A percentile compares a stretch with the other conserved stretches of the same genome.
Evolutionary conservation across 805 yeast species (phyloP).

Genomic region (Saccharomyces eubayanus): DNA sequence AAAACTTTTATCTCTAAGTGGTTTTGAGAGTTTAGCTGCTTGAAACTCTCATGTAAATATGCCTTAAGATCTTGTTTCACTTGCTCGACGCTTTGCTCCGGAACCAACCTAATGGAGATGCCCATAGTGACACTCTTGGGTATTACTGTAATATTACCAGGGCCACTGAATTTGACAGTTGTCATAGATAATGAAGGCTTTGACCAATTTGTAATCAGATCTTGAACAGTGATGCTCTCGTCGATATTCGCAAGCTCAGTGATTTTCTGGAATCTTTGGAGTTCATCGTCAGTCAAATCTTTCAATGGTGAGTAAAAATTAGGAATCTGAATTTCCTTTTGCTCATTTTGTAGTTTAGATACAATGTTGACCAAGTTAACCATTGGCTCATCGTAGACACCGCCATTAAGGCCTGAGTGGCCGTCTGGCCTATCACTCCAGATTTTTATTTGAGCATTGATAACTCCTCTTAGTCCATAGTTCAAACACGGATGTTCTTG

Average conservation of each 20-base stretch:
- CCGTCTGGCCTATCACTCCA: slow-evolving; percentile 73
- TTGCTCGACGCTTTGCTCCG: slow-evolving; percentile 64
- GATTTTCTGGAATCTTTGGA: slow-evolving; percentile 53
- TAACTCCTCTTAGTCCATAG: slow-evolving; percentile 88
- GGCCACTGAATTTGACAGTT: slow-evolving; percentile 78
- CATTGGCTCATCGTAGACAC: slow-evolving; percentile 80
- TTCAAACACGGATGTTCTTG: slow-evolving; percentile 83
- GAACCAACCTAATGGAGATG: slow-evolving; percentile 79
- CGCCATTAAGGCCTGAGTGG: slow-evolving; percentile 96
- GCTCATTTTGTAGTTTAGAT: slow-evolving; percentile 50
- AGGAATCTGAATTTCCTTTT: slow-evolving; percentile 54
- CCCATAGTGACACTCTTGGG: slow-evolving; percentile 74
- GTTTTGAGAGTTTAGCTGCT: slow-evolving; percentile 49
- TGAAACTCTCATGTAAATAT: slow-evolving; percentile 43
- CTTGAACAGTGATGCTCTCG: slow-evolving; percentile 32
- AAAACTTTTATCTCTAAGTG: slow-evolving; percentile 50
- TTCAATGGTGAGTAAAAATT: slow-evolving; percentile 62
- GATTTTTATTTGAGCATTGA: slow-evolving; percentile 68
- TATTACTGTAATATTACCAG: slow-evolving; percentile 81
- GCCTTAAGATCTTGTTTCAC: slow-evolving; percentile 44
- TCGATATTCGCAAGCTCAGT: slow-evolving; percentile 32
- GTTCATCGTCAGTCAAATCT: slow-evolving; percentile 50
- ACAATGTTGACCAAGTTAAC: slow-evolving; percentile 72
- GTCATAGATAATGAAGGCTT: slow-evolving; percentile 85
- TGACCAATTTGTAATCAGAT: slow-evolving; percentile 76